Percentiles rank a stretch among this genome's conserved stretches.
phyloP scores from a whole-genome alignment of 805 yeast genomes.

The Brettanomyces naardenensis region DNA sequence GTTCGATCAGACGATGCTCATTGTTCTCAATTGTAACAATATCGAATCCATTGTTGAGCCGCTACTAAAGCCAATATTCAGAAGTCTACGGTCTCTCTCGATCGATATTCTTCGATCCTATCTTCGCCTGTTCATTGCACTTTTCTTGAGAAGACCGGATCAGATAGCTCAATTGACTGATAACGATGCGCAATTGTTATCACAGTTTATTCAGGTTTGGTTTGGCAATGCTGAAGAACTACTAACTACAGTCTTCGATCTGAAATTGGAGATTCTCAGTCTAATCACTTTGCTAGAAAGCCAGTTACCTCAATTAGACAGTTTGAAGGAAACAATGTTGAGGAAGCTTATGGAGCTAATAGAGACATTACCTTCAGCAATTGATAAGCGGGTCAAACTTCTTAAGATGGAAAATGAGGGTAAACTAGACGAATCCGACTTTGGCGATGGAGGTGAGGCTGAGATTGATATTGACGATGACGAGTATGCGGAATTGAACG shows the following conservation, averaged over 20 bases:
- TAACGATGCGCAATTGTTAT: constrained; percentile 8
- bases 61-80: constrained; percentile 25
- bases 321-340: constrained; percentile 15
- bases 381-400: constrained; percentile 37
- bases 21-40: constrained; percentile 2
- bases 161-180: not conserved
- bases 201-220: constrained; percentile 39
- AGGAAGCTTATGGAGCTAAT: constrained; percentile 33
- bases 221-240: constrained; percentile 33
- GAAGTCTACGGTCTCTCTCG: constrained; percentile 22
- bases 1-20: constrained; percentile 8
- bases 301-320: constrained; percentile 22
- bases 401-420: constrained; percentile 25
- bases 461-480: constrained; percentile 13
- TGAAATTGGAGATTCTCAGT: constrained; percentile 44
- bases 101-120: constrained; percentile 2
- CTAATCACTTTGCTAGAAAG: constrained; percentile 32
- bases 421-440: constrained; percentile 9
- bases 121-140: constrained; percentile 1
- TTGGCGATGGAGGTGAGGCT: constrained; percentile 16
- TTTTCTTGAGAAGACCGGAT: constrained; percentile 2
- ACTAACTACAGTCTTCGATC: constrained; percentile 46
- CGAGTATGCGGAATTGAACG: constrained; percentile 25
- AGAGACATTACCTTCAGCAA: constrained; percentile 40
- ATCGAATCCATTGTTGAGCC: constrained; percentile 12